Base-by-base conservation (phyloP, 1,139 yeast species). In the Geotrichum restrictum region DNA sequence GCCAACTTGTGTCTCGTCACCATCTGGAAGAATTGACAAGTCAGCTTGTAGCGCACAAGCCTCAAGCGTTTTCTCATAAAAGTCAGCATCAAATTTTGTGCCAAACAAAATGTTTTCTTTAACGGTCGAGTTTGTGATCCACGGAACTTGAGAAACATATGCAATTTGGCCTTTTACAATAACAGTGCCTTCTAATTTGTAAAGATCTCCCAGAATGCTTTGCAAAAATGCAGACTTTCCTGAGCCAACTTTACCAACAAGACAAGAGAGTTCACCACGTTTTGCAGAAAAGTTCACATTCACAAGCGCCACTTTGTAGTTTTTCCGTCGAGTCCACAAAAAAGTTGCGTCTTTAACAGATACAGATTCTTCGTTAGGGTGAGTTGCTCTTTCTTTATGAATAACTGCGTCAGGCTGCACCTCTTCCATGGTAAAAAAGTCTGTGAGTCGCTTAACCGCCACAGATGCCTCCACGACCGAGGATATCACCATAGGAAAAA, bases 1-100 rank as follows among this genome's bases (percentile, higher is more conserved):
- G 49, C 96, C 96, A 53, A 88, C 95, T 59, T 84, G 80, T 1
- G 96, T 88, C 48, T 75, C 79, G 64, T 88, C 95, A 19, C 94
- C 93, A 65, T 86, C 88, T 0, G 95, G 89, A 50, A 88, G 74
- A 34, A 83, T 78, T 44, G 76, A 78, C 55, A 88, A 68, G 68
- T 88, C 96, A 3, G 80, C 79, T 10, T 72, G 64, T 58, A 88
- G 75, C 36, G 89, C 95, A 71, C 96, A 88, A 0, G 94, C 94
- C 49, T 80, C 80, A 34, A 88, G 67, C 0, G 91, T 87, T 51
- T 75, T 74, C 31, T 82, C 73, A 62, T 88, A 88, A 59, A 82
- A 84, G 2, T 74, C 80, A 38, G 81, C 79, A 55, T 88, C 95
- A 62, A 69, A 85, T 57, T 75, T 79, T 64, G 82, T 85, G 13